These are phyloP conservation scores for Candida sojae DNA, from an alignment of 1,139 yeast genomes.

Conservation along the genomic window DNA sequence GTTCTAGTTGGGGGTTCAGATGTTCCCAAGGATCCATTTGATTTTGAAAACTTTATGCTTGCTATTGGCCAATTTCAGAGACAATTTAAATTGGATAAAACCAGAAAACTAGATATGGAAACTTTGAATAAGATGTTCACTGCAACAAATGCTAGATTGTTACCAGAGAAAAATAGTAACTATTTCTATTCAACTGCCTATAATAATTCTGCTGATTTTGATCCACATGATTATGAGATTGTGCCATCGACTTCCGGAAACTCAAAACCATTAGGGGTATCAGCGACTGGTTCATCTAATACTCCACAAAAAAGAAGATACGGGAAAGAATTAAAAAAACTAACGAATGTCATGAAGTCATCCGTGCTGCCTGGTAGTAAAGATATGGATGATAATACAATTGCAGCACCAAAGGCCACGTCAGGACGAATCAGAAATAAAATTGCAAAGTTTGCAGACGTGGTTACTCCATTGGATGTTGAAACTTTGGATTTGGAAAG, in stretches of 20 bases:
- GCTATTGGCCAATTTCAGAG: slow-evolving; percentile 62
- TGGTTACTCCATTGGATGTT: slow-evolving; percentile 39
- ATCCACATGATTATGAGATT: slow-evolving; percentile 6
- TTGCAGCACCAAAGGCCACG: slow-evolving; percentile 14
- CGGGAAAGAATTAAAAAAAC: slow-evolving; percentile 56
- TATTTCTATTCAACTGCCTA: slow-evolving; percentile 15
- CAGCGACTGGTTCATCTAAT: background rate
- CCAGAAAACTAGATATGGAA: slow-evolving; percentile 60
- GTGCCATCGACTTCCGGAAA: slow-evolving; percentile 2
- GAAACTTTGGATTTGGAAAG: slow-evolving; percentile 46
- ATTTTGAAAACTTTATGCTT: slow-evolving; percentile 63
- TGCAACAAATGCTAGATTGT: slow-evolving; percentile 53
- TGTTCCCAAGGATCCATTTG: slow-evolving; percentile 86
- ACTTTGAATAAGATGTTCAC: slow-evolving; percentile 63
- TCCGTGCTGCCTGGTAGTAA: slow-evolving; percentile 62
- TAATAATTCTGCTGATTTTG: slow-evolving; percentile 5
- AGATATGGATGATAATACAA: slow-evolving; percentile 28
- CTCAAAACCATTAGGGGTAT: background rate
- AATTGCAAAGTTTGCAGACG: slow-evolving; percentile 40
- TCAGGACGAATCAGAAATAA: slow-evolving; percentile 35
- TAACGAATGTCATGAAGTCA: slow-evolving; percentile 67
- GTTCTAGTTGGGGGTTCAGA: slow-evolving; percentile 70
- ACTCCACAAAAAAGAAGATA: slow-evolving; percentile 31
- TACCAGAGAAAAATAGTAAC: slow-evolving; percentile 25
- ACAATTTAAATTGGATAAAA: slow-evolving; percentile 58